Percentiles rank a stretch among this genome's conserved stretches.
These are phyloP conservation scores for Cercospora canescens DNA, from an alignment of 2,329 filamentous ascomycete genomes.

Conservation along the genomic window DNA sequence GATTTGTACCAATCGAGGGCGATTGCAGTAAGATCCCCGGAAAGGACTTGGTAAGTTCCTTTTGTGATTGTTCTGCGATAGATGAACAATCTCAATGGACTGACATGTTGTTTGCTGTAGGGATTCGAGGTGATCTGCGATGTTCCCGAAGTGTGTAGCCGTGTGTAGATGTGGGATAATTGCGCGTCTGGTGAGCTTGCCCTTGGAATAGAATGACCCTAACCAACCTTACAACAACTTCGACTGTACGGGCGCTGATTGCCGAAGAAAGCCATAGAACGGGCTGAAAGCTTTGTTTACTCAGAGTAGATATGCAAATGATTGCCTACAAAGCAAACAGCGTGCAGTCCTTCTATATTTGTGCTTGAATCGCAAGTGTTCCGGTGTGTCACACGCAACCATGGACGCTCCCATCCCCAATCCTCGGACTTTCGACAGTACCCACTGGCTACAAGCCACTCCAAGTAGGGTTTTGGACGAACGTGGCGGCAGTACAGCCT, in stretches of 20 bases:
- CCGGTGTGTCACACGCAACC: background rate
- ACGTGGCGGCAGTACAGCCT: background rate
- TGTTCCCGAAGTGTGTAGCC: conserved; percentile 1
- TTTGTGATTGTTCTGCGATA: background rate
- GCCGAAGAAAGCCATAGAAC: background rate
- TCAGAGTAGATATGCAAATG: background rate
- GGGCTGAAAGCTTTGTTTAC: background rate
- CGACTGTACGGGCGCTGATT: background rate
- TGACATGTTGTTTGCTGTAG: background rate
- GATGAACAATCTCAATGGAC: too few species aligned
- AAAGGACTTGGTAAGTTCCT: background rate
- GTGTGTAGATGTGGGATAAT: background rate
- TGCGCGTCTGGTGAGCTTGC: background rate
- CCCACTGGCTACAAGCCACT: background rate
- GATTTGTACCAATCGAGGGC: background rate
- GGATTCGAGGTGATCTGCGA: background rate
- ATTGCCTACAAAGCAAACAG: background rate
- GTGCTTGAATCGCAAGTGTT: background rate
- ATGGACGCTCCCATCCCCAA: background rate
- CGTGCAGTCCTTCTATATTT: background rate
- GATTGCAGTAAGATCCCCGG: background rate
- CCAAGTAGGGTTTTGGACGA: background rate
- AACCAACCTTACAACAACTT: background rate
- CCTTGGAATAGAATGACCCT: background rate
- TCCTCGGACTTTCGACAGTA: background rate